Evolutionary conservation across 169 alveolate species (phyloP).

Genomic region (Theileria parva): DNA sequence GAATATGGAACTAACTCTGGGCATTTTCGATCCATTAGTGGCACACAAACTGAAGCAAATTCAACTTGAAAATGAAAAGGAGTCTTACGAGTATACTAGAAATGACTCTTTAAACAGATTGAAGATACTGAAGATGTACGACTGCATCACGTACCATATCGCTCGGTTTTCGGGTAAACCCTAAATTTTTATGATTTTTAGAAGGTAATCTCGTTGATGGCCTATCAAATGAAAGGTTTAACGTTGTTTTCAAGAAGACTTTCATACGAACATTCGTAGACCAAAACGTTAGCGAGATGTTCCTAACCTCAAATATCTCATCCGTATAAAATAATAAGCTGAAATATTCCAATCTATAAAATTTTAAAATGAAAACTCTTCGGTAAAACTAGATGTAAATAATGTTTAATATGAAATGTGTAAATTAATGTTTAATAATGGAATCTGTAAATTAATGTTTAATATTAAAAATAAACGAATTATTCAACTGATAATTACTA

Average conservation of each 20-base stretch:
- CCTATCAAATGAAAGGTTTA: constrained; percentile 53
- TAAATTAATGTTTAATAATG: background rate
- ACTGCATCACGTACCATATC: constrained; percentile 35
- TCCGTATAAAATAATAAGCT: constrained; percentile 16
- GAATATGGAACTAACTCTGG: constrained; percentile 71
- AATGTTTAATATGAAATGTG: background rate
- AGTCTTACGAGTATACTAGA: constrained; percentile 56
- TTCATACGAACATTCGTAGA: constrained; percentile 64
- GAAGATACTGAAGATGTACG: constrained; percentile 44
- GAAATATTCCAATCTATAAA: background rate
- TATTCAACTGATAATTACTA: background rate
- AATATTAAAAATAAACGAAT: background rate
- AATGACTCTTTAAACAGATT: constrained; percentile 25
- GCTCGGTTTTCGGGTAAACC: constrained; percentile 31
- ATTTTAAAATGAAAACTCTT: background rate
- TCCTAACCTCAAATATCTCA: constrained; percentile 48
- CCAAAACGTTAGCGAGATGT: constrained; percentile 51
- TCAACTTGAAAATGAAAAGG: constrained; percentile 33
- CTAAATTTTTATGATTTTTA: background rate
- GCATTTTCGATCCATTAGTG: constrained; percentile 63
- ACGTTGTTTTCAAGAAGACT: constrained; percentile 49
- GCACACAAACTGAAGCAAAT: constrained; percentile 46
- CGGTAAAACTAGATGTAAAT: background rate
- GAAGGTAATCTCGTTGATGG: constrained; percentile 63
- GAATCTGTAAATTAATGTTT: background rate